A percentile compares a stretch with the other conserved stretches of the same genome.
Evolutionary conservation across 108 stramenopile genomes (phyloP).

Genomic region (Ochromonas danica): DNA sequence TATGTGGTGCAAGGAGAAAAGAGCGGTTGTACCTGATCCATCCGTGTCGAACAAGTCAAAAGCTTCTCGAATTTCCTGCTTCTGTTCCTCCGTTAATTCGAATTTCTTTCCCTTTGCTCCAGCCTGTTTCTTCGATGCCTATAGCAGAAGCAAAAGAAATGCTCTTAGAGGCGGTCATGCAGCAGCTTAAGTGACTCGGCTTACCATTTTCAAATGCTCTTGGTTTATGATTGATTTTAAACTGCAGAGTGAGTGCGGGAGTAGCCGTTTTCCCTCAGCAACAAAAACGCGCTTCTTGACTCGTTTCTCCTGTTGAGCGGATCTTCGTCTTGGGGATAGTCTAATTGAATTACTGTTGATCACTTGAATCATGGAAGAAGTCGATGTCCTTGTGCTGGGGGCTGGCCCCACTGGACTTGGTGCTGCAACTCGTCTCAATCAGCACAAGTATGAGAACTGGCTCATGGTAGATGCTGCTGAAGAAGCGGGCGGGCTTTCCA

Average conservation of each 20-base stretch:
- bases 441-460: not conserved
- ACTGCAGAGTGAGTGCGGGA: no score
- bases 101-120: constrained; percentile 33
- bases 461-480: constrained; percentile 17
- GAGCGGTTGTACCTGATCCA: constrained; percentile 44
- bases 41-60: constrained; percentile 80
- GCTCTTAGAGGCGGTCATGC: no score
- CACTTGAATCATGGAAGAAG: not conserved
- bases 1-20: not conserved
- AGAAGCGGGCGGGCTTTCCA: constrained; percentile 24
- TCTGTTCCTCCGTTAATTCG: constrained; percentile 34
- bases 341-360: not conserved
- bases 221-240: no score
- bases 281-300: no score
- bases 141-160: not conserved
- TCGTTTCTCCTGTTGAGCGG: not conserved
- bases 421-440: constrained; percentile 22
- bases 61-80: constrained; percentile 61
- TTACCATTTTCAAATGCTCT: no score
- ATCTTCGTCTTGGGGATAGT: not conserved
- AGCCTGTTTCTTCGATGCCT: constrained; percentile 2
- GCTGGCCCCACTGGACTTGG: constrained; percentile 35
- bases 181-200: no score
- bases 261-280: no score
- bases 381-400: constrained; percentile 30